These are phyloP conservation scores for Penstemon eatonii DNA, from an alignment of 257 asterid genomes.

Conservation along the genomic window DNA sequence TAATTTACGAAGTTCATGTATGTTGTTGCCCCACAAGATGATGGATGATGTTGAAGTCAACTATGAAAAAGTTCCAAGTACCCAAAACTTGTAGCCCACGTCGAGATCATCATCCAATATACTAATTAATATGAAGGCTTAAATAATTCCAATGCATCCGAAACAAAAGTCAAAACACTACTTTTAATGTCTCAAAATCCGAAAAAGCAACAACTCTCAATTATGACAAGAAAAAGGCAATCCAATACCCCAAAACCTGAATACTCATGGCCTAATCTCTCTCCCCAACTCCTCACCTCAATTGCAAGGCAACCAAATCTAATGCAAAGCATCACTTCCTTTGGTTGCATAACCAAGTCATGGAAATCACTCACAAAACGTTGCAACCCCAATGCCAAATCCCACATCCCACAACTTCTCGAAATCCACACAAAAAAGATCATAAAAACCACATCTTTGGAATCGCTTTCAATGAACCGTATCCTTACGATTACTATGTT, in stretches of 20 bases:
- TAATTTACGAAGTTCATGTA: too few species aligned
- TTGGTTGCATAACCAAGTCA: constrained; percentile 30
- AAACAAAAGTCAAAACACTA: background rate
- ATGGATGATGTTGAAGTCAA: too few species aligned
- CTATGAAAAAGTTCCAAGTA: too few species aligned
- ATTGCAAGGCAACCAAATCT: constrained; percentile 13
- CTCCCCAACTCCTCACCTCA: constrained; percentile 22
- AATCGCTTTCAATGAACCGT: background rate
- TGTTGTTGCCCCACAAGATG: too few species aligned
- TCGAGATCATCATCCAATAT: background rate
- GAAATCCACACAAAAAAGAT: background rate
- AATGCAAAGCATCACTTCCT: constrained; percentile 22
- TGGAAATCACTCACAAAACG: constrained; percentile 4
- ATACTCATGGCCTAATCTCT: constrained; percentile 33
- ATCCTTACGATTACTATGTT: background rate
- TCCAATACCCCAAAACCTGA: background rate
- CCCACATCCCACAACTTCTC: constrained; percentile 31
- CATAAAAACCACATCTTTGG: background rate
- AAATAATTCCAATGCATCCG: background rate
- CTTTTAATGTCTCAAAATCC: background rate
- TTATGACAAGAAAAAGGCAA: constrained; percentile 14
- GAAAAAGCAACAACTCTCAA: background rate
- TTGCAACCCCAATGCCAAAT: constrained; percentile 1
- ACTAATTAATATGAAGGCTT: too few species aligned
- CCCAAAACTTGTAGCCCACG: too few species aligned